These are phyloP conservation scores for Venturia nashicola DNA, from an alignment of 2,329 filamentous ascomycete species.

Conservation along the genomic window DNA sequence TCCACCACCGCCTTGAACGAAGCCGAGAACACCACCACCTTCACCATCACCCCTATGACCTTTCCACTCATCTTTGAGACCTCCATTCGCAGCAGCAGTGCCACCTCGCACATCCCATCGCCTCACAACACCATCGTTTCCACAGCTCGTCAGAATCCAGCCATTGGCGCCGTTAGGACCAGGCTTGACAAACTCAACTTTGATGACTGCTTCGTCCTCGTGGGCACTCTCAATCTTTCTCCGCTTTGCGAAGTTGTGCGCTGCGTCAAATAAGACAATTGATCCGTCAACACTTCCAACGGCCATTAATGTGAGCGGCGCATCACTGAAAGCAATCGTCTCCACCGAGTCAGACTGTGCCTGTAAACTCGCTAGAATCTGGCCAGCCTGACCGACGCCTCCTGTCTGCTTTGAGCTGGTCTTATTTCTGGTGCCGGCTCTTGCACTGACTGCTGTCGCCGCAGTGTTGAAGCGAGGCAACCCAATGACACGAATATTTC, in stretches of 20 bases:
- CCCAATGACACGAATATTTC: constrained; percentile 72
- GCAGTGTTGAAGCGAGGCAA: constrained; percentile 50
- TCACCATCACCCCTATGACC: constrained; percentile 78
- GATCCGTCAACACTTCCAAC: constrained; percentile 52
- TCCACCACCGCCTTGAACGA: constrained; percentile 66
- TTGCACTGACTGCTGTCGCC: constrained; percentile 19
- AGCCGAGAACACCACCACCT: constrained; percentile 78
- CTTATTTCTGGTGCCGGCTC: constrained; percentile 28
- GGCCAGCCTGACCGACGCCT: constrained; percentile 42
- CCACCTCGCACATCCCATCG: constrained; percentile 73
- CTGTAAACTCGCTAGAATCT: constrained; percentile 73
- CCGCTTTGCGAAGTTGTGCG: constrained; percentile 76
- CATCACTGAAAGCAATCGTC: constrained; percentile 53
- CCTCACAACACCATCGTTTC: constrained; percentile 83
- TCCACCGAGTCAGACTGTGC: constrained; percentile 72
- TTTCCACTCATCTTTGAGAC: constrained; percentile 75
- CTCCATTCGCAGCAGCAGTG: constrained; percentile 53
- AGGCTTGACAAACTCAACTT: constrained; percentile 69
- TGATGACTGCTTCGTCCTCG: constrained; percentile 65
- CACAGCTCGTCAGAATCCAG: constrained; percentile 74
- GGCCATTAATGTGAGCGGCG: constrained; percentile 48
- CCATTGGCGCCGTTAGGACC: constrained; percentile 16
- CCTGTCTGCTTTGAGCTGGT: constrained; percentile 37
- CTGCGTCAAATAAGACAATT: constrained; percentile 78
- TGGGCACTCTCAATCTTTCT: constrained; percentile 72